Evolutionary conservation across 148 eudicot species (phyloP).

Genomic region (Chenopodium suecicum): DNA sequence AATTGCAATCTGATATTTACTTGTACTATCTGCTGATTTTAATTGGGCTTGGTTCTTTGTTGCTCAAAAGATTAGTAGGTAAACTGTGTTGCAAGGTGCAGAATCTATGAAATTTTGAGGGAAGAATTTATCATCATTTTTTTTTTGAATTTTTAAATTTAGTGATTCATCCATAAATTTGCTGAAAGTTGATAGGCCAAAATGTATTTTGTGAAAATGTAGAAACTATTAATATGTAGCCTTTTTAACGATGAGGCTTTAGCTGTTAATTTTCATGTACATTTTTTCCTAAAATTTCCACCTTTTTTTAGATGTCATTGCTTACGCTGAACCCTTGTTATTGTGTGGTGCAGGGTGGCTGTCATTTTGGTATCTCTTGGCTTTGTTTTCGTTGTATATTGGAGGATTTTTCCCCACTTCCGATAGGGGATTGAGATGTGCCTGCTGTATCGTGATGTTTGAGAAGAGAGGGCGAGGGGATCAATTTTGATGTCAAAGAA

Average conservation of each 20-base stretch:
- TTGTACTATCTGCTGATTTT: background rate
- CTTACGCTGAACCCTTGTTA: background rate
- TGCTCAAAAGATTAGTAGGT: background rate
- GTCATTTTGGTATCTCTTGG: conserved; percentile 10
- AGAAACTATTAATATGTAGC: background rate
- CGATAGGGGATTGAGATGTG: conserved; percentile 8
- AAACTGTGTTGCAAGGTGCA: background rate
- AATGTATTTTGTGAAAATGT: background rate
- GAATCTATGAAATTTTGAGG: background rate
- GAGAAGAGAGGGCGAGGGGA: conserved; percentile 19
- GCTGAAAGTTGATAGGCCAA: background rate
- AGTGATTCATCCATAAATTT: background rate
- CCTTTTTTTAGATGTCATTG: background rate
- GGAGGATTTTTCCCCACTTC: conserved; percentile 3
- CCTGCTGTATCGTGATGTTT: background rate
- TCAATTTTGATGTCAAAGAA: conserved; percentile 30
- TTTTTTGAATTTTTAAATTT: too few species aligned
- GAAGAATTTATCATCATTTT: background rate
- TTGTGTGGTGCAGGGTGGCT: conserved; percentile 11
- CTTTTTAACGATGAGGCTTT: background rate
- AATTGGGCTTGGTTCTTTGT: background rate
- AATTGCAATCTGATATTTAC: background rate
- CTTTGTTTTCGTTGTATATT: conserved; percentile 4
- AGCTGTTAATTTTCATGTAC: background rate
- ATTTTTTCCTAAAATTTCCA: background rate